phyloP scores from a whole-genome alignment of 768 basidiomycete species.

The Naganishia vaughanmartiniae region DNA sequence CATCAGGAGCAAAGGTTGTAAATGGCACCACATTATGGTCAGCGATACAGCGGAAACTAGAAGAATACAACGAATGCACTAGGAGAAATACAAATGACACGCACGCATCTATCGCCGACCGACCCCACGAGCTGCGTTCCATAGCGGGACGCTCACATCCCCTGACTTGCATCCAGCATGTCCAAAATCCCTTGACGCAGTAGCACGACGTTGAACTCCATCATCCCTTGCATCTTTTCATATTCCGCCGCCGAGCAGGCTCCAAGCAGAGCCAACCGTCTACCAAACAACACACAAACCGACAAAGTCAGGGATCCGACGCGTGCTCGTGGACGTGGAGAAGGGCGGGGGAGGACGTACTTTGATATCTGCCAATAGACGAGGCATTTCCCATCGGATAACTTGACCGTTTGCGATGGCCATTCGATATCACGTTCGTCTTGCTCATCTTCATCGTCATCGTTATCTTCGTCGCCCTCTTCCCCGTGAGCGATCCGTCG shows the following conservation, averaged over 20 bases:
- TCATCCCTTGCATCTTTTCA: constrained; percentile 43
- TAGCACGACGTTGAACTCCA: constrained; percentile 51
- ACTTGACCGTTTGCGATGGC: constrained; percentile 17
- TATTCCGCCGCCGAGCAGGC: constrained; percentile 47
- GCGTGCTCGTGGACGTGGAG: too few relatives aligned
- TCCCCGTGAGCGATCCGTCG: constrained; percentile 25
- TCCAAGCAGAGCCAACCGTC: constrained; percentile 44
- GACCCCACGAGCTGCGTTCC: background rate
- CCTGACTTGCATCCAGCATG: constrained; percentile 42
- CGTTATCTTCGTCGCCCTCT: constrained; percentile 32
- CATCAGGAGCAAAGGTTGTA: background rate
- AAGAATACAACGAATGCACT: constrained; percentile 1
- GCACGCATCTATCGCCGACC: background rate
- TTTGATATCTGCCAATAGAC: constrained; percentile 51
- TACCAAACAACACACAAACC: constrained; percentile 1
- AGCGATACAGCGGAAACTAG: background rate
- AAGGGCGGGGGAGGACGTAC: constrained; percentile 33
- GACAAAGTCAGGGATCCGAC: too few relatives aligned
- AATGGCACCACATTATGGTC: background rate
- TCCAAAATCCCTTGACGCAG: constrained; percentile 48
- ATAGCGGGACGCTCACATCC: background rate
- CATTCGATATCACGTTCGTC: constrained; percentile 29
- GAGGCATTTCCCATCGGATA: constrained; percentile 44
- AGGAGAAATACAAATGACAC: constrained; percentile 2
- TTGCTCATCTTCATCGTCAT: constrained; percentile 28